Base-by-base conservation (phyloP, 2,329 filamentous ascomycete genomes). In the Talaromyces sp. region DNA sequence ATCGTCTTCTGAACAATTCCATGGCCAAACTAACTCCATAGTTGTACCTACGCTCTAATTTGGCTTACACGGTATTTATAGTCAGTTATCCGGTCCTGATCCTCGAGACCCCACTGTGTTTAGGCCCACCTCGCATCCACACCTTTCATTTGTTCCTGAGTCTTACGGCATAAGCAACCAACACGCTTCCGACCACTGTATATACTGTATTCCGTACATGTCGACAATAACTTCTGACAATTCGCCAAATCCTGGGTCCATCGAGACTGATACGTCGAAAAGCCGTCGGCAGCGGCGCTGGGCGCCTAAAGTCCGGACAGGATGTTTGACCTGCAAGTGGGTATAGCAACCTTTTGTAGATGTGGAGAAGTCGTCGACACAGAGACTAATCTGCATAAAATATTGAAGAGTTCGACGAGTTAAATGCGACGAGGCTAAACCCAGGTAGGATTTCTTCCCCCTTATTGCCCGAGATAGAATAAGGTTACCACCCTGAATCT, bases 281-380 rank as follows among this genome's bases (percentile, higher is more conserved):
- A n/a, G n/a, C 16, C 52, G 52, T 14, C 52, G 52, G n/a, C 33
- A n/a, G 5, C 60, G 60, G 16, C 64, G 60, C 52, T 65, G 64
- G 64, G 59, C 64, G 13, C 64, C 64, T 5, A 65, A 65, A 31
- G 64, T 62, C 27, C 64, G 64, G 27, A 65, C 64, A 14, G 64
- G 64, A n/a, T 65, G 64, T 33, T 37, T 62, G 37, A 62, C 60
- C n/a, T 65, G 64, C 60, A 65, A 65, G 64, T 65, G 39, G 27
- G 64, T 56, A 39, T 22, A 16, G 22, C 33, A 16, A 11, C 27
- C 27, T 31, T 31, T 31, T 31, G 27, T 16, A 16, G 19, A 16
- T 27, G 19, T 27, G 22, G 22, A 39, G 6, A 16, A 16, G 3
- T 3, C 9, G 6, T 39, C 22, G 19, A 24, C 16, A 39, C 24